Evolutionary conservation across 176 grass and related monocot species (phyloP).

Genomic region (Musa beccarii): DNA sequence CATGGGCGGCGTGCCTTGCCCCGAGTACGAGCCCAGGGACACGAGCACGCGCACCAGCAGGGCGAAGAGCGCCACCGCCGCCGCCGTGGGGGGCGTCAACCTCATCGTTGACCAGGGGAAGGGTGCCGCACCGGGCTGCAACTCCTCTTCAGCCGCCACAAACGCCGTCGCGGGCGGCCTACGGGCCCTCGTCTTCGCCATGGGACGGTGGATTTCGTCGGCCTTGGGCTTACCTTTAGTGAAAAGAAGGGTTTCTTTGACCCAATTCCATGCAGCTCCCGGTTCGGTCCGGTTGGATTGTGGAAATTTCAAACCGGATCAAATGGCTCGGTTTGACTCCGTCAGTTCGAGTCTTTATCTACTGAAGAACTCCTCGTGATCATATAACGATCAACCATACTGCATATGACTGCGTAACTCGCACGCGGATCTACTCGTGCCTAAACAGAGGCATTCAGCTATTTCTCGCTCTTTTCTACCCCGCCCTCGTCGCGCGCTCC

Average conservation of each 20-base stretch:
- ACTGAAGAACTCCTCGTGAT: no score
- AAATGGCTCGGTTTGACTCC: neutral
- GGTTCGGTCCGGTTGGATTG: no score
- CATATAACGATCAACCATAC: no score
- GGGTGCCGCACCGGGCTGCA: neutral
- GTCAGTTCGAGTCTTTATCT: no score
- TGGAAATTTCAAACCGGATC: no score
- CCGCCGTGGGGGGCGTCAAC: slow-evolving; percentile 26
- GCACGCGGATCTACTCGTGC: neutral
- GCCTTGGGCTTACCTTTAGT: neutral
- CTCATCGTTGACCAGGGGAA: slow-evolving; percentile 35
- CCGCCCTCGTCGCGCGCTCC: neutral
- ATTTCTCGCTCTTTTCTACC: no score
- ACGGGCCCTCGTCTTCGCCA: slow-evolving; percentile 37
- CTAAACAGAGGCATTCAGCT: no score
- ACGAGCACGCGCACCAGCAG: slow-evolving; percentile 69
- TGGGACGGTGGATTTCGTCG: neutral
- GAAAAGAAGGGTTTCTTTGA: neutral
- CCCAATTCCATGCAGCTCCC: neutral
- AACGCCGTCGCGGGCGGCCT: slow-evolving; percentile 5
- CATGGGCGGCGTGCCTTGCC: slow-evolving; percentile 53
- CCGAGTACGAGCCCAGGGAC: slow-evolving; percentile 78
- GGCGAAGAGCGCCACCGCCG: slow-evolving; percentile 49
- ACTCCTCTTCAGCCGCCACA: neutral
- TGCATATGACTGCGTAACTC: neutral